Evolutionary conservation across 192 early-diverging fungal species (phyloP).

Genomic region (Coemansia sp.): DNA sequence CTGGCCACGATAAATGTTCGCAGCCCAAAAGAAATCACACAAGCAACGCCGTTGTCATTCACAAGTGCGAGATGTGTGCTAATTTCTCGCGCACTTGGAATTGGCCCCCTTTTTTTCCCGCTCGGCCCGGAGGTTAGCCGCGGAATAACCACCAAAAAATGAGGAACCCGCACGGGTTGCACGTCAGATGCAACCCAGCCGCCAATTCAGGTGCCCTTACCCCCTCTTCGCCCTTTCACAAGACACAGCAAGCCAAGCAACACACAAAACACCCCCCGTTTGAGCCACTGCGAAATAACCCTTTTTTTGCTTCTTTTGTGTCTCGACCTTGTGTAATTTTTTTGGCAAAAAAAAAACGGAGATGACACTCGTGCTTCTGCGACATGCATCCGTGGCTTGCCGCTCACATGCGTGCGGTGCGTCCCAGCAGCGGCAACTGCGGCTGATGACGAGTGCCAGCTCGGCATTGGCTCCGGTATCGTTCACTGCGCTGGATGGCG

Average conservation of each 20-base stretch:
- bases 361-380: conserved; percentile 11
- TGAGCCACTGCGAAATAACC: neutral
- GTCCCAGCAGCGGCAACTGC: conserved; percentile 3
- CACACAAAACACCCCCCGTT: neutral
- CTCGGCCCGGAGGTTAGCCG: conserved; percentile 4
- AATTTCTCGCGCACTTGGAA: neutral
- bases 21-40: neutral
- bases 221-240: too few species aligned
- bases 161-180: neutral
- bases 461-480: neutral
- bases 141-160: neutral
- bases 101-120: neutral
- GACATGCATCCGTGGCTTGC: conserved; percentile 24
- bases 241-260: too few species aligned
- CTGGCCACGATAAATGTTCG: too few species aligned
- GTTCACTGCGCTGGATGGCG: neutral
- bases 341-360: neutral
- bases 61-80: neutral
- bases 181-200: neutral
- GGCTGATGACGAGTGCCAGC: neutral
- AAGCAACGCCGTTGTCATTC: neutral
- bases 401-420: neutral
- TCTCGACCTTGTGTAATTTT: neutral
- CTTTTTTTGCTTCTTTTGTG: neutral
- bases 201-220: neutral